Conservation (phyloP, 192 early-diverging fungal species). For the Backusella morwellensis region DNA sequence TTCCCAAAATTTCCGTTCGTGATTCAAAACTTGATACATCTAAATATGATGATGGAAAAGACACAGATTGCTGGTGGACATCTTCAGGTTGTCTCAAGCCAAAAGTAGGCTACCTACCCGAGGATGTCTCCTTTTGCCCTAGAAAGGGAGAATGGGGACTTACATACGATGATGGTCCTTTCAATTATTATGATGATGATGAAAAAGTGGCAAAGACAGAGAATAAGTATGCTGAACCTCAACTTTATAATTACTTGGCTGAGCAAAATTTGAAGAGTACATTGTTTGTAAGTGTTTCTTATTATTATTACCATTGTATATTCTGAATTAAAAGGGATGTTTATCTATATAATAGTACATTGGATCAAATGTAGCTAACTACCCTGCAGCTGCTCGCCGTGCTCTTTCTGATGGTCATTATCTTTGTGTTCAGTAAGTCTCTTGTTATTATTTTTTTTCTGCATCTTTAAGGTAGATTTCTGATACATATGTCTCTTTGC, state of each 20-base stretch:
- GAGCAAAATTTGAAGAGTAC: conserved; percentile 16
- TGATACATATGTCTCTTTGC: not conserved
- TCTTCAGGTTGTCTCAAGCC: conserved; percentile 13
- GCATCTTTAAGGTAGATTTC: not conserved
- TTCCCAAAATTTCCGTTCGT: conserved; percentile 26
- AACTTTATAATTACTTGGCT: conserved; percentile 23
- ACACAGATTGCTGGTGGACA: conserved; percentile 23
- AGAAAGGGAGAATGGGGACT: conserved; percentile 21
- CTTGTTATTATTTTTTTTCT: not conserved
- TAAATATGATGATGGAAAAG: not conserved
- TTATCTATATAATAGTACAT: conserved; percentile 17
- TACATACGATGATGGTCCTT: conserved; percentile 26
- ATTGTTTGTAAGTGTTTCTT: conserved; percentile 12
- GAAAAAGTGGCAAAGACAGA: conserved; percentile 9
- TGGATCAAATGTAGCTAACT: conserved; percentile 34
- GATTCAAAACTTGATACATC: not conserved
- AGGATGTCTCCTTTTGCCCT: conserved; percentile 18
- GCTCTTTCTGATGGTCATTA: conserved; percentile 48
- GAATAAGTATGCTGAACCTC: conserved; percentile 12
- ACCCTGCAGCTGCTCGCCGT: conserved; percentile 25
- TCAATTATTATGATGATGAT: conserved; percentile 1
- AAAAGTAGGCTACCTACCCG: not conserved
- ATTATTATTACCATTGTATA: no score
- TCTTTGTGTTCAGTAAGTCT: conserved; percentile 40
- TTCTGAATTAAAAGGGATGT: not conserved